Conservation (phyloP, 2,329 filamentous ascomycete species). For the Teratosphaeria destructans region DNA sequence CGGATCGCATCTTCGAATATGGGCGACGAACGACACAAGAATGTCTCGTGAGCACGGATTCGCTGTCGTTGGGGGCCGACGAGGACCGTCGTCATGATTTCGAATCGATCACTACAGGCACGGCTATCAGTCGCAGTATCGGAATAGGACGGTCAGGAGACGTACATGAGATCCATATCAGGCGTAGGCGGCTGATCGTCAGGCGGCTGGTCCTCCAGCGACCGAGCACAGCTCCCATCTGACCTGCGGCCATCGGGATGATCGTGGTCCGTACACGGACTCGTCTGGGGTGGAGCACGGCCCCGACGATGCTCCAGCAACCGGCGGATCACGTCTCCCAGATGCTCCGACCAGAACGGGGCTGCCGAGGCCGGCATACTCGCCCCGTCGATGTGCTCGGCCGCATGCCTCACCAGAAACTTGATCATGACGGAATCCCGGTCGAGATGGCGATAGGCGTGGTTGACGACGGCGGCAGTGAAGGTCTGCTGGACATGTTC, state of each 20-base stretch:
- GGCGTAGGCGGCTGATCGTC: neutral
- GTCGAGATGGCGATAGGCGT: neutral
- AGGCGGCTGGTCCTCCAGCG: neutral
- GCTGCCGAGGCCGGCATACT: neutral
- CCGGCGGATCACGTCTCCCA: neutral
- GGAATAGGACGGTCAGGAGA: too few species aligned
- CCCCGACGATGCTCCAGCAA: neutral
- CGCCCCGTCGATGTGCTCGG: neutral
- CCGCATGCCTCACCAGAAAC: neutral
- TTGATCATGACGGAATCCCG: neutral
- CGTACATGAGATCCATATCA: neutral
- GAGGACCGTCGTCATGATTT: neutral
- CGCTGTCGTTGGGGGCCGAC: neutral
- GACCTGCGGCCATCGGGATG: neutral
- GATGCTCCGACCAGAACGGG: neutral
- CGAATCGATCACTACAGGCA: too few species aligned
- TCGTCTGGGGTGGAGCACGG: too few species aligned
- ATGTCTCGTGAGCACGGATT: neutral
- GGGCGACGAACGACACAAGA: neutral
- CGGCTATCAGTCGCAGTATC: too few species aligned
- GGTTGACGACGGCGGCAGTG: neutral
- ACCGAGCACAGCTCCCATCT: neutral
- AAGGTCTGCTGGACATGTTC: neutral
- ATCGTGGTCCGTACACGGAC: neutral
- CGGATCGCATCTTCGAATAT: neutral